Base-by-base conservation (phyloP, 2,329 filamentous ascomycete genomes). In the Aspergillus ustus region DNA sequence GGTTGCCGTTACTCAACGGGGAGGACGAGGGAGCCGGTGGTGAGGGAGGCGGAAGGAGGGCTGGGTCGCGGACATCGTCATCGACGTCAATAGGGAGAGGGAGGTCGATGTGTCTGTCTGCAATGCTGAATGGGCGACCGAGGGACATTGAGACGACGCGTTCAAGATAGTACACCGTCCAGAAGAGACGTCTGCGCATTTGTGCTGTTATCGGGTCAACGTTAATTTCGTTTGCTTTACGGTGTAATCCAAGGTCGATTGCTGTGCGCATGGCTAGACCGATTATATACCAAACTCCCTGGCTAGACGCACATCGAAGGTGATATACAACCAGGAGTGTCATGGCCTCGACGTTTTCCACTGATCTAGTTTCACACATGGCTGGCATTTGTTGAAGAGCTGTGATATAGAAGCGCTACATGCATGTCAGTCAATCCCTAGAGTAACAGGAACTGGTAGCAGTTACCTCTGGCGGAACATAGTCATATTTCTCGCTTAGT, bases 261-360 rank as follows among this genome's bases (percentile, higher is more conserved):
- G 80, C 81, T 7, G 81, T 84, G 45, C 82, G 78, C 80, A 84
- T 84, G 2, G 82, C 82, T 19, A 84, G 74, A 13, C 83, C 82
- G 46, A 84, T 81, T 77, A 84, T 82, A 66, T 84, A 84, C 82
- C 82, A 85, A 52, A 84, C 76, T 8, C 81, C 82, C 60, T 81
- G 80, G 34, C 81, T 82, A 0, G 82, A 82, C 9, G 80, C 77
- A 1, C 80, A 83, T 7, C 83, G 78, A 2, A 85, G 73, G 66
- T 84, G 82, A 63, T 84, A 84, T 3, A 84, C 71, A 3, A 84
- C 81, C 3, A 83, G 70, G 15, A 85, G 73, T 0, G 81, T 76
- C 80, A 84, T 84, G 11, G 82, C 82, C 65, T 84, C 81, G 17
- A 84, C 80, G 48, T 84, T 84, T 22, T 84, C 78, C 0, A 82